phyloP scores from a whole-genome alignment of 305 asterid genomes.

The Fraxinus sp. region DNA sequence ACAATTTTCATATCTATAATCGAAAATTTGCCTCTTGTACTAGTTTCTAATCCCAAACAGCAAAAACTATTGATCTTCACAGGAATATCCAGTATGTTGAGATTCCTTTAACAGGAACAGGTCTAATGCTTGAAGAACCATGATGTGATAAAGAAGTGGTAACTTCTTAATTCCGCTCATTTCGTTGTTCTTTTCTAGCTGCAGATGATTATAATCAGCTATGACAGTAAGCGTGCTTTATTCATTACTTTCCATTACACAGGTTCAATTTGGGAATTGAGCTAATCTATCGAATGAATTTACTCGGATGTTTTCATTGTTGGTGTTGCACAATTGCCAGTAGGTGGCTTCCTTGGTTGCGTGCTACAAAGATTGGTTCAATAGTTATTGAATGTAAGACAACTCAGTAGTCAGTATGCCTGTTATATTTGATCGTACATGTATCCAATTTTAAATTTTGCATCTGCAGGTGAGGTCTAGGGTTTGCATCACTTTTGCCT shows the following conservation, averaged over 20 bases:
- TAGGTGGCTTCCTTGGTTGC: constrained; percentile 81
- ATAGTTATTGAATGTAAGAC: constrained; percentile 63
- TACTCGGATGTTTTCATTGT: constrained; percentile 80
- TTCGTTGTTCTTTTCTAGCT: not conserved
- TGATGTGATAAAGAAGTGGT: not conserved
- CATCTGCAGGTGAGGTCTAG: too few species aligned
- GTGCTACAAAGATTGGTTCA: constrained; percentile 88
- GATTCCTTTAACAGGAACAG: not conserved
- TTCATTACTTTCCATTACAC: not conserved
- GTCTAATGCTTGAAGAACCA: not conserved
- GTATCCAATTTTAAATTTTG: too few species aligned
- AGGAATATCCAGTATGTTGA: not conserved
- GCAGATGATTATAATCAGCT: not conserved
- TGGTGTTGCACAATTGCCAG: constrained; percentile 88
- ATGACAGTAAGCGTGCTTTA: not conserved
- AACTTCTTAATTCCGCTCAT: not conserved
- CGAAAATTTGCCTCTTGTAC: not conserved
- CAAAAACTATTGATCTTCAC: not conserved
- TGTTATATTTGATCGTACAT: not conserved
- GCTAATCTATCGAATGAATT: constrained; percentile 20
- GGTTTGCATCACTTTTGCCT: too few species aligned
- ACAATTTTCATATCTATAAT: not conserved
- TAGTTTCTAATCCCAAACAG: not conserved
- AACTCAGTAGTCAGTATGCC: constrained; percentile 5
- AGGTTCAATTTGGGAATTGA: not conserved